Conservation (phyloP, 257 asterid genomes). For the Solanum megistacrolobum region DNA sequence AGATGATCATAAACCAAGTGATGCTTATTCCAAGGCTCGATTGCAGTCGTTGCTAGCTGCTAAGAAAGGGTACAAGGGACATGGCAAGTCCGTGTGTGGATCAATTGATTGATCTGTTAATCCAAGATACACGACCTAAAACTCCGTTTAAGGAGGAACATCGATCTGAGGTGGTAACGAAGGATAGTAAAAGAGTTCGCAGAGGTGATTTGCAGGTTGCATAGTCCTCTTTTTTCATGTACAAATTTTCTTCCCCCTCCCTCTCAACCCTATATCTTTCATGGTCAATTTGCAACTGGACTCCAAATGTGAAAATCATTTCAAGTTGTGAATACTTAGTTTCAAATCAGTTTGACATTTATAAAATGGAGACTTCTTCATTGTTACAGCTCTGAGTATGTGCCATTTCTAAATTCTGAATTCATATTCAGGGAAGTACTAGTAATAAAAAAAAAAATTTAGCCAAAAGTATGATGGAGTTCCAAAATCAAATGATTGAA, state of each 20-base stretch:
- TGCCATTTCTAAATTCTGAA: neutral
- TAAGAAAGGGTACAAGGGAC: conserved; percentile 37
- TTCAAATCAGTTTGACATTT: neutral
- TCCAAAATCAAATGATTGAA: neutral
- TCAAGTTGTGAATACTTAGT: neutral
- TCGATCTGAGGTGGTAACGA: neutral
- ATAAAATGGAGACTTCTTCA: neutral
- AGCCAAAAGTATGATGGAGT: neutral
- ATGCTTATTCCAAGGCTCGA: conserved; percentile 4
- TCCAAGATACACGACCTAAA: neutral
- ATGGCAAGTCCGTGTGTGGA: conserved; percentile 19
- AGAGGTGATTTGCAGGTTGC: neutral
- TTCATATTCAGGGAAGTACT: neutral
- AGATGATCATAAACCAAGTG: conserved; percentile 6
- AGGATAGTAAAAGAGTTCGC: neutral
- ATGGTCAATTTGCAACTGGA: neutral
- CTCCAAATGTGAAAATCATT: neutral
- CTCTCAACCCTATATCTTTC: neutral
- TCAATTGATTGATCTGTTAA: neutral
- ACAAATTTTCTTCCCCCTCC: neutral
- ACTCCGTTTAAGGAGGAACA: neutral
- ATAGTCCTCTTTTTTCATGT: neutral
- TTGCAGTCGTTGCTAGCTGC: conserved; percentile 14
- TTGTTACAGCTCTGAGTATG: neutral
- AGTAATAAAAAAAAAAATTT: neutral